These are phyloP conservation scores for Geotrichum carabidarum DNA, from an alignment of 1,139 yeast species.

Conservation along the genomic window DNA sequence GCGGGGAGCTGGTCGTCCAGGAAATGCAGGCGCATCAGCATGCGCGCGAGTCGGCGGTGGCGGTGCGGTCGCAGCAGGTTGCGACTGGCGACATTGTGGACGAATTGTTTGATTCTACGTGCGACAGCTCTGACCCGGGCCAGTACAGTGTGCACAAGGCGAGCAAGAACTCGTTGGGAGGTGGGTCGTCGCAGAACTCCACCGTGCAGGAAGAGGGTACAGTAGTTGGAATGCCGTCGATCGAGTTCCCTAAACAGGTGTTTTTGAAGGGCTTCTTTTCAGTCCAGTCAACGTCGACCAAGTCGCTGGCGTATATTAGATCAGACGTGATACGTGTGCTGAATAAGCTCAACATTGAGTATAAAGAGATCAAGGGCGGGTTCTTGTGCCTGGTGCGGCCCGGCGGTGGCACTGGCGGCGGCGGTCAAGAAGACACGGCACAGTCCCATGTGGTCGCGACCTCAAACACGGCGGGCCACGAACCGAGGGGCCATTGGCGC, in stretches of 20 bases:
- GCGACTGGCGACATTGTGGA: conserved; percentile 44
- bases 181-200: conserved; percentile 9
- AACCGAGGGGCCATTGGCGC: conserved; percentile 33
- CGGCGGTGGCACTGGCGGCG: conserved; percentile 19
- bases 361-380: conserved; percentile 90
- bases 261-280: conserved; percentile 92
- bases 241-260: conserved; percentile 85
- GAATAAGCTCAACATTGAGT: conserved; percentile 71
- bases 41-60: conserved; percentile 16
- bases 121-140: conserved; percentile 42
- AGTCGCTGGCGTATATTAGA: conserved; percentile 82
- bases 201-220: conserved; percentile 3
- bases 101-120: conserved; percentile 59
- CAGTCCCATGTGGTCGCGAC: background rate
- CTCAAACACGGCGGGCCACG: background rate
- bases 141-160: conserved; percentile 1
- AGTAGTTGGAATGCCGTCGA: conserved; percentile 70
- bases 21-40: conserved; percentile 18
- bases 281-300: conserved; percentile 91
- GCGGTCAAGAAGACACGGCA: background rate
- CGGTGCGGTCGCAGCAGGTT: conserved; percentile 26
- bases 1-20: conserved; percentile 36
- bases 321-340: conserved; percentile 77
- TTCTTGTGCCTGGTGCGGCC: conserved; percentile 77
- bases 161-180: conserved; percentile 14